These are phyloP conservation scores for Carex scoparia DNA, from an alignment of 176 grass and related monocot genomes.

Conservation along the genomic window DNA sequence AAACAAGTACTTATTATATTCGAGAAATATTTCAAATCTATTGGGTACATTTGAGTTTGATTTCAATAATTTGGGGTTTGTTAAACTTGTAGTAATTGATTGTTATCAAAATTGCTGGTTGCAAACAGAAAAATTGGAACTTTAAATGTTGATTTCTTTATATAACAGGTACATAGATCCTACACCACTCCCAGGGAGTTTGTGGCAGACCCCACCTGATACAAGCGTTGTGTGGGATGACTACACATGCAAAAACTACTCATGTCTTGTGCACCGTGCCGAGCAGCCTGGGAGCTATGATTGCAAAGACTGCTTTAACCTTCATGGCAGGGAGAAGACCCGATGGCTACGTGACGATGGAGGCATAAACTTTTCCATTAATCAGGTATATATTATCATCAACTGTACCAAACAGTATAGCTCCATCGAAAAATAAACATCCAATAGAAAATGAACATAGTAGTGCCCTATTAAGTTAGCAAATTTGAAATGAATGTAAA, in stretches of 20 bases:
- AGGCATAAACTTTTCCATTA: slow-evolving; percentile 38
- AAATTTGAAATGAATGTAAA: neutral
- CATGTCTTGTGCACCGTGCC: slow-evolving; percentile 30
- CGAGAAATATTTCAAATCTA: neutral
- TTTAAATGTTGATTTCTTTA: neutral
- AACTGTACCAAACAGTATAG: slow-evolving; percentile 5
- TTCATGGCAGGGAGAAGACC: slow-evolving; percentile 29
- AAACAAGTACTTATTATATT: neutral
- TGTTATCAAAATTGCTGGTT: neutral
- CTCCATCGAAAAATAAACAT: neutral
- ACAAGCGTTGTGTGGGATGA: slow-evolving; percentile 44
- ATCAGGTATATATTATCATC: slow-evolving; percentile 30
- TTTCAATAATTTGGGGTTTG: neutral
- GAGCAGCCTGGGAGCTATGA: slow-evolving; percentile 30
- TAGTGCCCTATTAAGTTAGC: neutral
- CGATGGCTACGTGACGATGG: slow-evolving; percentile 38
- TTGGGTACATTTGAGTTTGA: neutral
- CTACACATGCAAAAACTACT: slow-evolving; percentile 55
- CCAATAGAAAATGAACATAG: neutral
- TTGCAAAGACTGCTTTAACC: slow-evolving; percentile 61
- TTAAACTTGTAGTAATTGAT: neutral
- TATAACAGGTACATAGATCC: slow-evolving; percentile 26
- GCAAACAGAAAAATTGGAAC: neutral
- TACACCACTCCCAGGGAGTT: slow-evolving; percentile 29
- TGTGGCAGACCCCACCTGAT: slow-evolving; percentile 46